These are phyloP conservation scores for Cladosporium sp. DNA, from an alignment of 2,329 filamentous ascomycete genomes.

Conservation along the genomic window DNA sequence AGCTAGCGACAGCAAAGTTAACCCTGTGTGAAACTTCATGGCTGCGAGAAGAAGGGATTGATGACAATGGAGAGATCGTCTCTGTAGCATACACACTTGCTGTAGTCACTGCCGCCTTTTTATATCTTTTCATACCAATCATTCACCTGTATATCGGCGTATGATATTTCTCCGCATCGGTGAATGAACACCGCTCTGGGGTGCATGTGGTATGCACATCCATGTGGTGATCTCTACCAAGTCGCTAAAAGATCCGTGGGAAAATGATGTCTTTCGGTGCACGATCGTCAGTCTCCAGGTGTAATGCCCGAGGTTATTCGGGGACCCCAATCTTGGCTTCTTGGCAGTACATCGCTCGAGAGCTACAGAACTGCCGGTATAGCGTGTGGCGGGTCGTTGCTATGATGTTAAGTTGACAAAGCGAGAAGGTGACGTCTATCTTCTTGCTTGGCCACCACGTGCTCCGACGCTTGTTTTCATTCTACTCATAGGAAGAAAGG, in stretches of 20 bases:
- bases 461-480: background rate
- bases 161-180: conserved; percentile 3
- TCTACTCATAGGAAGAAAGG: background rate
- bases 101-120: background rate
- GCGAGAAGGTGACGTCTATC: background rate
- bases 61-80: background rate
- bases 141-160: background rate
- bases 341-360: background rate
- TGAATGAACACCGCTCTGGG: background rate
- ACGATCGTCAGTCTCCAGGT: background rate
- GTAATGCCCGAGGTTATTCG: background rate
- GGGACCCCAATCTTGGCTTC: conserved; percentile 5
- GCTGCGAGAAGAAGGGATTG: background rate
- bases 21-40: background rate
- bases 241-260: background rate
- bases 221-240: background rate
- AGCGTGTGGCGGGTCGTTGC: background rate
- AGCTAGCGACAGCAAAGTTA: background rate
- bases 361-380: background rate
- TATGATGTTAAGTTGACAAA: background rate
- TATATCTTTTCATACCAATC: background rate
- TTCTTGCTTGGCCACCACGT: background rate
- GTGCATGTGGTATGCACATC: background rate
- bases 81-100: background rate
- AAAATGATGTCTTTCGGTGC: background rate